Conservation (phyloP, 805 yeast genomes). For the Candida nemodendra region DNA sequence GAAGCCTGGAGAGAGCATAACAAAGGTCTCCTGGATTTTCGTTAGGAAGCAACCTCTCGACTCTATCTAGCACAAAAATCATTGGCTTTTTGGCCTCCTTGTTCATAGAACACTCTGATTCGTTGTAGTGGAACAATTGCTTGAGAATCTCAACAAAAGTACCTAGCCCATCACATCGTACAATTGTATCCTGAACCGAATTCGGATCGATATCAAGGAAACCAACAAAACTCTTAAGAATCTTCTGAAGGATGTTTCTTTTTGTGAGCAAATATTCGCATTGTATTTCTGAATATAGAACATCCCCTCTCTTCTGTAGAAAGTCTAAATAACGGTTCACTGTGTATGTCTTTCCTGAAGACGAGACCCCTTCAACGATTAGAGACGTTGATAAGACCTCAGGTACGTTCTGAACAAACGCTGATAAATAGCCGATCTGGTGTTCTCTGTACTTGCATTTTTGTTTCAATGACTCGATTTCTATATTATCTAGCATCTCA, state of each 20-base stretch:
- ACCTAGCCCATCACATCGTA: conserved; percentile 41
- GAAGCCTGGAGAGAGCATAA: conserved; percentile 40
- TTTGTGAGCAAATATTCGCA: conserved; percentile 47
- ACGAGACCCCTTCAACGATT: conserved; percentile 47
- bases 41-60: conserved; percentile 39
- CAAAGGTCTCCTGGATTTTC: conserved; percentile 38
- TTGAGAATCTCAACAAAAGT: conserved; percentile 42
- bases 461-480: not conserved
- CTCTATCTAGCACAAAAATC: conserved; percentile 45
- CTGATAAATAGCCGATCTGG: conserved; percentile 37
- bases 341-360: conserved; percentile 48
- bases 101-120: not conserved
- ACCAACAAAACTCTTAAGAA: conserved; percentile 34
- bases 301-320: conserved; percentile 15
- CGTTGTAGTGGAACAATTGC: conserved; percentile 27
- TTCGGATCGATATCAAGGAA: conserved; percentile 7
- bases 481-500: too few relatives aligned
- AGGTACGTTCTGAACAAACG: conserved; percentile 34
- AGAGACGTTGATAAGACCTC: conserved; percentile 35
- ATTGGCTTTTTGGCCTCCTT: conserved; percentile 30
- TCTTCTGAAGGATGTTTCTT: conserved; percentile 40
- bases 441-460: conserved; percentile 28
- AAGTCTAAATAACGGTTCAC: conserved; percentile 33
- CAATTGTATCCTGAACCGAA: conserved; percentile 16
- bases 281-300: conserved; percentile 34